Percentiles rank a stretch among this genome's conserved stretches.
These are phyloP conservation scores for Garcia nutans DNA, from an alignment of 345 rosid genomes.

Conservation along the genomic window DNA sequence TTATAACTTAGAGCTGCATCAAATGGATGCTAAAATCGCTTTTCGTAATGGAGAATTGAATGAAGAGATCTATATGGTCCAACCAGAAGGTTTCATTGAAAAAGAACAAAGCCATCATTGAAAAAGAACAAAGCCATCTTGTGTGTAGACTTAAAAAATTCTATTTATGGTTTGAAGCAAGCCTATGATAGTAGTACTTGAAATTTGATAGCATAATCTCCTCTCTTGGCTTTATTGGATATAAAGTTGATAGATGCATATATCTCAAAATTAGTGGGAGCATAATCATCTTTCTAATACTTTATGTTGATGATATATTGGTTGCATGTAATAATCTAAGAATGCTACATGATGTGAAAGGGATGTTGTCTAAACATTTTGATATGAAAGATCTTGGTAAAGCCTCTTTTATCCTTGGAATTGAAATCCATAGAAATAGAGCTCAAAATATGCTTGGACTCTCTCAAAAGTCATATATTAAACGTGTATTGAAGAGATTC, in stretches of 20 bases:
- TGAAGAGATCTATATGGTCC: background rate
- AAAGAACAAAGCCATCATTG: too few species aligned
- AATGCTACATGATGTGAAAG: background rate
- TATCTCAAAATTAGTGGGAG: background rate
- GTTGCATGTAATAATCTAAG: background rate
- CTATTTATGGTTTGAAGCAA: background rate
- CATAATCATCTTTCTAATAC: background rate
- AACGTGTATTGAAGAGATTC: background rate
- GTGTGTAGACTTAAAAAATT: background rate
- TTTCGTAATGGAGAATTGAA: too few species aligned
- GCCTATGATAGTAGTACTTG: background rate
- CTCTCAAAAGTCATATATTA: background rate
- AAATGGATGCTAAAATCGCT: too few species aligned
- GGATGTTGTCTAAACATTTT: background rate
- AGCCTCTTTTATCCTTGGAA: background rate
- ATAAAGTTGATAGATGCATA: background rate
- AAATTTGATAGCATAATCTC: background rate
- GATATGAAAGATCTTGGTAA: background rate
- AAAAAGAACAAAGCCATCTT: background rate
- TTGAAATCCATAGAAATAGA: background rate
- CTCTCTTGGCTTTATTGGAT: background rate
- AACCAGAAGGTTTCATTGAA: background rate
- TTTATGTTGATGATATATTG: background rate
- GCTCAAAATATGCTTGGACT: background rate
- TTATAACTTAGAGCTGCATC: background rate